These are phyloP conservation scores for Pseudocercospora musae DNA, from an alignment of 2,329 filamentous ascomycete species.

Conservation along the genomic window DNA sequence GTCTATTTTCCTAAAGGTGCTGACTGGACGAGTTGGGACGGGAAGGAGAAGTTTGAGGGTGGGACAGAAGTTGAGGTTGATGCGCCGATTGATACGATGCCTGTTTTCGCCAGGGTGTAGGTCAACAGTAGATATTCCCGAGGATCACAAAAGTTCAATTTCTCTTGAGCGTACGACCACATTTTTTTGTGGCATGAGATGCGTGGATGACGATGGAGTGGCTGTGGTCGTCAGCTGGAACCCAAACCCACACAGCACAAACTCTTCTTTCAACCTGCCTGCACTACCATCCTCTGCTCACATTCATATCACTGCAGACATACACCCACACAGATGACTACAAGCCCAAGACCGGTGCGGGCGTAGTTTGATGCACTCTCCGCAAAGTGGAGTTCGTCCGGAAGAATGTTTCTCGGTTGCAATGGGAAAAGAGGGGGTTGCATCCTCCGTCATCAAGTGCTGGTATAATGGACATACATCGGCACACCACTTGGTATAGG, in stretches of 20 bases:
- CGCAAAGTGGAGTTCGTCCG: not conserved
- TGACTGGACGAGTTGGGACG: slow-evolving; percentile 45
- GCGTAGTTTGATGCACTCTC: not conserved
- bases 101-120: slow-evolving; percentile 18
- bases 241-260: not conserved
- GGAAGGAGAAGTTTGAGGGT: slow-evolving; percentile 27
- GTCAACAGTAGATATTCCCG: not conserved
- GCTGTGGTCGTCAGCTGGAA: not conserved
- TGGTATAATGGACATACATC: not conserved
- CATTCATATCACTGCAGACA: not conserved
- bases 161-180: not conserved
- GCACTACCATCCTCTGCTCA: not conserved
- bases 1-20: slow-evolving; percentile 54
- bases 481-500: not conserved
- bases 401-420: not conserved
- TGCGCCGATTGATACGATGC: slow-evolving; percentile 23
- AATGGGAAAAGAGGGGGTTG: not conserved
- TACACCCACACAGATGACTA: not conserved
- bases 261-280: not conserved
- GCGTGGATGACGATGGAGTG: too few relatives aligned
- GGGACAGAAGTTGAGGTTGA: slow-evolving; percentile 18
- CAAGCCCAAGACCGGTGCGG: not conserved
- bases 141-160: not conserved
- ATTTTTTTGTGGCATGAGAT: too few relatives aligned
- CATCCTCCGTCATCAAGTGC: not conserved